Evolutionary conservation across 2,329 filamentous ascomycete species (phyloP), one percentile per base, ranked within the genome.

Genomic region (Stemphylium beticola): DNA sequence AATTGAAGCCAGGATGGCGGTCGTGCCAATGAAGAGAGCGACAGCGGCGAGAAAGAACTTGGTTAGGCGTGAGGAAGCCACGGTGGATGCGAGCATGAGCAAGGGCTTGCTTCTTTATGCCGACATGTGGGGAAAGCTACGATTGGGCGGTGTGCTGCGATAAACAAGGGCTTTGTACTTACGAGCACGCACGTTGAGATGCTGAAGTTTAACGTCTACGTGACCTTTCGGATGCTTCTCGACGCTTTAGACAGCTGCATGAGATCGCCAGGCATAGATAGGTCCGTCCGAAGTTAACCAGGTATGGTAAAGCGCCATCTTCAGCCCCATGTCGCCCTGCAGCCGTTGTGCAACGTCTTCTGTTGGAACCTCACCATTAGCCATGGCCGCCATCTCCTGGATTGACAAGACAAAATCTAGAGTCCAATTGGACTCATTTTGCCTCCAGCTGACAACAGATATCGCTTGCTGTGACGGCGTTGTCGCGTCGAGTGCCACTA

Each of bases 1-100:
- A 74, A 83, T 79, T 71, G 83, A 79, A 81, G 88, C 87, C 88
- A 91, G 85, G 71, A 84, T 89, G 83, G 83, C 78, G 77, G 79
- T 69, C 49, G 82, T 75, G 59, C 77, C 74, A 69, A 85, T 68
- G 74, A 89, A 81, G 69, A 89, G 74, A 64, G 86, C 61, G 66
- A 87, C 70, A 66, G 81, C 74, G 62, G 85, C 74, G 68, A 85
- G 61, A 57, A 83, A 70, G 71, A 82, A 72, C 66, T 68, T 70
- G 48, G 43, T 50, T n/a, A 52, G 32, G 48, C 53, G 53, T 52
- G 53, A 52, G 53, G 53, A 52, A 52, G 53, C 53, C 53, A 55
- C 48, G 48, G 24, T 55, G 53, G 47, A 40, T 34, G 36, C 32
- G 32, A 31, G 24, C 37, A 39, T 38, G 29, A 36, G 32, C 42